Evolutionary conservation across 139 green algal genomes (phyloP).

Genomic region (Asterochloris sp.): DNA sequence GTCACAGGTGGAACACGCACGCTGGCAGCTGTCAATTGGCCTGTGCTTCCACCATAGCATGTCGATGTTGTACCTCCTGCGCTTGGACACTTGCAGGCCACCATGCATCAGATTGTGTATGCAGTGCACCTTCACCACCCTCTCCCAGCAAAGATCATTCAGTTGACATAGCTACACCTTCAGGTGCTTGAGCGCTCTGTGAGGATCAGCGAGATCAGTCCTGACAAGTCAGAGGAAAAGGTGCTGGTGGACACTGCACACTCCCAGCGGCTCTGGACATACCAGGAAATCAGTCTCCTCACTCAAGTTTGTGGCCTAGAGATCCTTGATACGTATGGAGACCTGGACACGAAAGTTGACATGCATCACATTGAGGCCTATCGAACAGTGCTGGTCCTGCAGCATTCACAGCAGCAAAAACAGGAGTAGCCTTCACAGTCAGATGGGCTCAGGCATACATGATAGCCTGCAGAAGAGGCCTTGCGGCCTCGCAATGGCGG

Average conservation of each 20-base stretch:
- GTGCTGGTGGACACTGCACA: background rate
- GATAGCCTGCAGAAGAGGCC: no score
- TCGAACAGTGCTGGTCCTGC: no score
- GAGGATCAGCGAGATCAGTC: background rate
- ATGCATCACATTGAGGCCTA: background rate
- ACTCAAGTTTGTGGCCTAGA: background rate
- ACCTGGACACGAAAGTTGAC: background rate
- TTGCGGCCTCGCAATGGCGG: no score
- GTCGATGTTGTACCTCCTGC: background rate
- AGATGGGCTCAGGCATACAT: no score
- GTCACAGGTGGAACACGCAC: background rate
- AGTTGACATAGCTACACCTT: background rate
- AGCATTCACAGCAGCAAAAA: no score
- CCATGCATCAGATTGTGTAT: background rate
- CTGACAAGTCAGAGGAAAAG: background rate
- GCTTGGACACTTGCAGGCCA: background rate
- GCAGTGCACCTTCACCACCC: background rate
- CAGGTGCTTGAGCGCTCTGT: conserved; percentile 4
- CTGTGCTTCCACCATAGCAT: background rate
- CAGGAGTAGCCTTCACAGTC: no score
- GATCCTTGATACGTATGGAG: background rate
- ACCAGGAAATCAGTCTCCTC: conserved; percentile 10
- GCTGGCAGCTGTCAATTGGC: background rate
- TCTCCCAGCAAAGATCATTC: background rate
- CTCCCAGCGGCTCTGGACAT: conserved; percentile 9